phyloP scores from a whole-genome alignment of 139 green algal genomes.

The Dunaliella primolecta region DNA sequence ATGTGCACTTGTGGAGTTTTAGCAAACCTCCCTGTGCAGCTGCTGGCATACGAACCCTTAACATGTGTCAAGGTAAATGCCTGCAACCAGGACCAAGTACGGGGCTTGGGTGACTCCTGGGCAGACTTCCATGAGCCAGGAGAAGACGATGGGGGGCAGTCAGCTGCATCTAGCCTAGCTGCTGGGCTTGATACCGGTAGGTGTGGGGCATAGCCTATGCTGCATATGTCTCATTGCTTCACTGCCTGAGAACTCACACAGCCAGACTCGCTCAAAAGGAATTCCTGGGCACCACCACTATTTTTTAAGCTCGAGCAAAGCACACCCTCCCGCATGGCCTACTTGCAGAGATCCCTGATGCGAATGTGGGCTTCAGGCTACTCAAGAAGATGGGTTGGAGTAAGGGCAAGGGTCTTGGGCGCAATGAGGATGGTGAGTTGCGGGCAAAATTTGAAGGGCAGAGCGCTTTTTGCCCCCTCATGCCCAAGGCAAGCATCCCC shows the following conservation, averaged over 20 bases:
- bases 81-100: neutral
- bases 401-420: slow-evolving; percentile 68
- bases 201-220: neutral
- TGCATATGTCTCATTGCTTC: too few relatives aligned
- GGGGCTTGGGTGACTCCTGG: slow-evolving; percentile 1
- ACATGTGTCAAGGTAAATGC: neutral
- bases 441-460: neutral
- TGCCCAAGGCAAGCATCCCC: too few relatives aligned
- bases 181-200: slow-evolving; percentile 4
- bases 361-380: slow-evolving; percentile 79
- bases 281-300: neutral
- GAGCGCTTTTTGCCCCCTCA: too few relatives aligned
- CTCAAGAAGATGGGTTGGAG: slow-evolving; percentile 84
- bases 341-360: slow-evolving; percentile 21
- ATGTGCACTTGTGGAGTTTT: neutral
- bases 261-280: too few relatives aligned
- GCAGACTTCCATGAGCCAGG: slow-evolving; percentile 8
- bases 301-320: neutral
- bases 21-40: neutral
- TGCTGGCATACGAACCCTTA: neutral
- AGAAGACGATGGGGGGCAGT: neutral
- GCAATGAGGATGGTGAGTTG: slow-evolving; percentile 56
- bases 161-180: neutral
- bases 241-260: too few relatives aligned
- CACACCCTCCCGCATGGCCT: neutral